Evolutionary conservation across 768 basidiomycete species (phyloP), one percentile per base, ranked within the genome.

Genomic region (Cyclocybe cylindracea): DNA sequence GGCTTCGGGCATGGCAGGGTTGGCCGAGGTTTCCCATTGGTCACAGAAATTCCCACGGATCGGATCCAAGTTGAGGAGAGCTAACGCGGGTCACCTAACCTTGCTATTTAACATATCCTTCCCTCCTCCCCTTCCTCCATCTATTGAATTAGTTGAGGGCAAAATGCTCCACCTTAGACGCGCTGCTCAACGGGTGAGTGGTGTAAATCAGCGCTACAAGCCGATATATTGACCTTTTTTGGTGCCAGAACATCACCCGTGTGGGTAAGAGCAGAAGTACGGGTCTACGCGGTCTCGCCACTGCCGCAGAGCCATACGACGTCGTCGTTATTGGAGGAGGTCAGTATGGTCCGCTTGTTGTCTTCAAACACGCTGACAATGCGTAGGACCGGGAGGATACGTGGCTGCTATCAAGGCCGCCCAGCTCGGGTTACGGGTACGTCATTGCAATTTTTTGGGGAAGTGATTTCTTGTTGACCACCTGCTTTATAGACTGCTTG

Each of bases 391-490:
- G 34, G 95, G 94, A 71, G 94, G 95, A 54, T 98, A 98, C 71
- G 94, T 98, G 44, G 95, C 94, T 48, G 97, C 97, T 36, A 96
- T 99, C 70, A 99, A 99, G 74, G 92, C 96, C n/a, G 94, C 94
- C 16, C 97, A 99, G 67, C 82, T 97, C 39, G 97, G n/a, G 46
- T 70, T 95, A 63, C 91, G 89, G n/a, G 95, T 94, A 61, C 48
- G 70, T 61, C 50, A 47, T 55, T 36, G 41, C 32, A 16, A 35
- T n/a, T n/a, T 24, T 34, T 42, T n/a, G n/a, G 37, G 34, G 11
- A 44, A 10, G 31, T 16, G 16, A 42, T 38, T 39, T 32, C 10
- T 48, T 7, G 18, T 10, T n/a, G 7, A 14, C 36, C 10, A 31
- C 39, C 10, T 39, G 11, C 46, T 35, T 42, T 41, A 11, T 48